phyloP scores from a whole-genome alignment of 1,139 yeast species.

The Suhomyces panamericanus region DNA sequence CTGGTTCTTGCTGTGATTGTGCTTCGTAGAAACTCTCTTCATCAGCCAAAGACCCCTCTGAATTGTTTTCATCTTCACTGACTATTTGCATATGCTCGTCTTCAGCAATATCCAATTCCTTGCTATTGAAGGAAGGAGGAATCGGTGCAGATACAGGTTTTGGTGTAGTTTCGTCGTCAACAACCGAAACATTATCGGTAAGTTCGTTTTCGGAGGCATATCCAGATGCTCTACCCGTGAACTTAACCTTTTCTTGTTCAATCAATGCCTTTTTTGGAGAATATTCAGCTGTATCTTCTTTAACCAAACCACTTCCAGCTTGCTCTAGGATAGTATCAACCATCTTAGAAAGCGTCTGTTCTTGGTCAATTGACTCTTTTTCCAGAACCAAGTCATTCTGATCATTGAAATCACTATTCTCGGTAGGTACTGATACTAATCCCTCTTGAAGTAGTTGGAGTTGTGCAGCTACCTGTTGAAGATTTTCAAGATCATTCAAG shows the following conservation, averaged over 20 bases:
- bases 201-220: slow-evolving; percentile 25
- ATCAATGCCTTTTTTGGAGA: not conserved
- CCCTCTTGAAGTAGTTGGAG: slow-evolving; percentile 8
- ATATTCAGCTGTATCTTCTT: not conserved
- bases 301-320: not conserved
- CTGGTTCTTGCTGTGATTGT: not conserved
- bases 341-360: slow-evolving; percentile 1
- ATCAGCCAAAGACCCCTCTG: slow-evolving; percentile 34
- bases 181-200: slow-evolving; percentile 10
- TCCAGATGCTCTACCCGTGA: slow-evolving; percentile 15
- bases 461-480: slow-evolving; percentile 11
- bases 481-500: slow-evolving; percentile 1
- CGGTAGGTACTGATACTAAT: not conserved
- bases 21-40: slow-evolving; percentile 14
- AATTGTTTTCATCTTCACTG: slow-evolving; percentile 20
- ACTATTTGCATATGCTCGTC: slow-evolving; percentile 11
- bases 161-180: slow-evolving; percentile 6
- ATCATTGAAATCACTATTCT: too few relatives aligned
- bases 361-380: not conserved
- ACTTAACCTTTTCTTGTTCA: not conserved
- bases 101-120: slow-evolving; percentile 7
- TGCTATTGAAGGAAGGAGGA: slow-evolving; percentile 22
- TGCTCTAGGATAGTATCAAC: slow-evolving; percentile 4
- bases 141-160: slow-evolving; percentile 17
- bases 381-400: not conserved